Evolutionary conservation across 495 filamentous ascomycete genomes (phyloP).

Genomic region (Chaetomium fimeti): DNA sequence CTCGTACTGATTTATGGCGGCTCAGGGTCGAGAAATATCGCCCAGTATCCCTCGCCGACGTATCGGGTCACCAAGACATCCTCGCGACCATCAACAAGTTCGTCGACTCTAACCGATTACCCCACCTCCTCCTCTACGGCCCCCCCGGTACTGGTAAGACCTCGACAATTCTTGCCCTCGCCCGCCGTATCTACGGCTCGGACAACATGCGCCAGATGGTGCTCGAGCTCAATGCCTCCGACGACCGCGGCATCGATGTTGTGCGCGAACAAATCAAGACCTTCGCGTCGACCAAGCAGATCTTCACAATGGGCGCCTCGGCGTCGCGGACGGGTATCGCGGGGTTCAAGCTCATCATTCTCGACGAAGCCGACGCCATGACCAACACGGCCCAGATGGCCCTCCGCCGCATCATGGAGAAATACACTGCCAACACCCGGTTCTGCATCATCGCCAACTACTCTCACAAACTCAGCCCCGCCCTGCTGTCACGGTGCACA

Average conservation of each 20-base stretch:
- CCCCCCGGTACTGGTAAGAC: conserved; percentile 98
- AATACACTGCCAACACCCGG: conserved; percentile 95
- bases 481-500: conserved; percentile 88
- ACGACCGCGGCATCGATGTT: conserved; percentile 97
- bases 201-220: conserved; percentile 98
- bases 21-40: conserved; percentile 98
- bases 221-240: conserved; percentile 92
- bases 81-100: conserved; percentile 96
- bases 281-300: conserved; percentile 77
- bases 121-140: conserved; percentile 96
- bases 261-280: conserved; percentile 99
- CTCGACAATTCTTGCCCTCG: conserved; percentile 87
- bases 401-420: conserved; percentile 95
- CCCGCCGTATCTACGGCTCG: conserved; percentile 84
- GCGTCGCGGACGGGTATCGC: conserved; percentile 54
- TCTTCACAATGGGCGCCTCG: conserved; percentile 46
- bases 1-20: background rate
- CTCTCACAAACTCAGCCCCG: conserved; percentile 96
- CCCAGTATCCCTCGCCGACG: conserved; percentile 81
- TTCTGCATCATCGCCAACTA: conserved; percentile 99
- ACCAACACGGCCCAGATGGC: conserved; percentile 97
- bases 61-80: conserved; percentile 97
- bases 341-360: conserved; percentile 89
- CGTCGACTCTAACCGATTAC: conserved; percentile 85
- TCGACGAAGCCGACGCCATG: conserved; percentile 99